Evolutionary conservation across 352 stramenopile species (phyloP).

Genomic region (Globisporangium middletonii): DNA sequence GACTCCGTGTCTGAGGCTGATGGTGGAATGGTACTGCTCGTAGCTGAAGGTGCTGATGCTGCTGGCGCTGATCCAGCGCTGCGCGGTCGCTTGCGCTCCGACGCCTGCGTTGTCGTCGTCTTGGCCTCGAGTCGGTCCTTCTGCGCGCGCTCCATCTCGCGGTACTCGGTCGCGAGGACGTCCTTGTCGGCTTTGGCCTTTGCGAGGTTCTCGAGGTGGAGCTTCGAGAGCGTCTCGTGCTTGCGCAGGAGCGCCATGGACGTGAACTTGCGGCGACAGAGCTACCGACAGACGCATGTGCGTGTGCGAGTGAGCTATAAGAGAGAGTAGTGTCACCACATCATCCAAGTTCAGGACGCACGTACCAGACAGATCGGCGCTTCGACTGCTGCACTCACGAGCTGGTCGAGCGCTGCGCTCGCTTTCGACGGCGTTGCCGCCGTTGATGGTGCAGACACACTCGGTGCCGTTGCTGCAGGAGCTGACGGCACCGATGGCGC

Average conservation of each 20-base stretch:
- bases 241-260: conserved; percentile 71
- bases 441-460: not conserved
- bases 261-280: conserved; percentile 76
- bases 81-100: conserved; percentile 16
- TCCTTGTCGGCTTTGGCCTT: conserved; percentile 76
- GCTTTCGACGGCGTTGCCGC: conserved; percentile 4
- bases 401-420: conserved; percentile 20
- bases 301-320: not conserved
- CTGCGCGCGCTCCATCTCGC: conserved; percentile 50
- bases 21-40: not conserved
- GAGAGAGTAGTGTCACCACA: not conserved
- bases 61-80: not conserved
- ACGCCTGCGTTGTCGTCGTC: not conserved
- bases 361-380: conserved; percentile 77
- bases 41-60: not conserved
- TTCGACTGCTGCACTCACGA: conserved; percentile 45
- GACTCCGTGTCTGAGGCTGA: not conserved
- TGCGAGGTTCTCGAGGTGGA: conserved; percentile 68
- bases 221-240: conserved; percentile 70
- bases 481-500: not conserved
- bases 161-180: conserved; percentile 46
- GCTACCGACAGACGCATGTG: conserved; percentile 15
- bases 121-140: conserved; percentile 5
- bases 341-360: not conserved
- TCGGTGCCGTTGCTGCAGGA: not conserved